Conservation (phyloP, 2,329 filamentous ascomycete species). For the Talaromyces sp. region DNA sequence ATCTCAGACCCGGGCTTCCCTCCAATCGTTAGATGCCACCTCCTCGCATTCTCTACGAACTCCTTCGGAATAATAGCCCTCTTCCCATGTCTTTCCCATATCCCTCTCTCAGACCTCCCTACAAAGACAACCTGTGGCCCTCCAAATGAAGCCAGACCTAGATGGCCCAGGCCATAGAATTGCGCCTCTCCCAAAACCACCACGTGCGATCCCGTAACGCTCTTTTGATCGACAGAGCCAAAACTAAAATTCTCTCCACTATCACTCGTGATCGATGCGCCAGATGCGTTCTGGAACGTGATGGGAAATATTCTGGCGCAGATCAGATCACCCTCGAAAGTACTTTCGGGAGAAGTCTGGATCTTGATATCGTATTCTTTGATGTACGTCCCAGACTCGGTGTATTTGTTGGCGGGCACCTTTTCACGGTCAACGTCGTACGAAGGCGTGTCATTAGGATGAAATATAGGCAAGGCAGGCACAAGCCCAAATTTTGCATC, state of each 20-base stretch:
- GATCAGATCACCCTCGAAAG: conserved; percentile 6
- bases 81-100: conserved; percentile 12
- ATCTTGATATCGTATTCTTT: conserved; percentile 14
- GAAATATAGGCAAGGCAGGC: conserved; percentile 11
- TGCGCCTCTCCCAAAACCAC: conserved; percentile 10
- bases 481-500: conserved; percentile 13
- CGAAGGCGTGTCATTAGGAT: conserved; percentile 14
- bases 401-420: conserved; percentile 7
- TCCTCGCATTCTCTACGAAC: not conserved
- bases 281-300: not conserved
- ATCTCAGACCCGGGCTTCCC: conserved; percentile 10
- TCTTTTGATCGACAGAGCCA: not conserved
- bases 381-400: conserved; percentile 7
- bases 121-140: conserved; percentile 13
- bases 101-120: not conserved
- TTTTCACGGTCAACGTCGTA: not conserved
- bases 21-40: conserved; percentile 16
- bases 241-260: conserved; percentile 4
- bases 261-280: not conserved
- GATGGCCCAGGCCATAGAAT: not conserved
- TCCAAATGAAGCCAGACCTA: not conserved
- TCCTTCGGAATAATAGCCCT: not conserved
- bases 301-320: conserved; percentile 15
- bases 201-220: conserved; percentile 3
- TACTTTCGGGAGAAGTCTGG: not conserved